A percentile compares a stretch with the other conserved stretches of the same genome.
Evolutionary conservation across 2,329 filamentous ascomycete species (phyloP).

Genomic region (Parasarocladium wereldwijsianum): DNA sequence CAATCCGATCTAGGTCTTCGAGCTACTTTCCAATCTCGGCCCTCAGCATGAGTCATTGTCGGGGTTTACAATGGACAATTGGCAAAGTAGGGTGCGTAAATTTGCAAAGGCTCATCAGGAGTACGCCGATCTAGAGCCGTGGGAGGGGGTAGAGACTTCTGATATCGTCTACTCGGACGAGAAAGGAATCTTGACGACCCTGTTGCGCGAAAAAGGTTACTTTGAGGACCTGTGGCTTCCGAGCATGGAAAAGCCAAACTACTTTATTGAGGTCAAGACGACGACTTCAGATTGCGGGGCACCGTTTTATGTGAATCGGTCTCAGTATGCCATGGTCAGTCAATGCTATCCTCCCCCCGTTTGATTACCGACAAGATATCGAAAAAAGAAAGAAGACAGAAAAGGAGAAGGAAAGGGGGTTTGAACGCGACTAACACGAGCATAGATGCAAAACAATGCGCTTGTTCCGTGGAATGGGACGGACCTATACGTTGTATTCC

Average conservation of each 20-base stretch:
- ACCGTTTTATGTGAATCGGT: conserved; percentile 30
- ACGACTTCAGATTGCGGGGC: conserved; percentile 21
- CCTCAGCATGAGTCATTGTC: conserved; percentile 10
- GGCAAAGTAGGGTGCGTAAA: conserved; percentile 32
- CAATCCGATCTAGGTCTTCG: conserved; percentile 21
- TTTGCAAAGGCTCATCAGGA: conserved; percentile 21
- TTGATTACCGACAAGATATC: neutral
- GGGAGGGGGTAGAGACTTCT: conserved; percentile 26
- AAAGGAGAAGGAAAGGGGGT: neutral
- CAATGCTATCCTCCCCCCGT: neutral
- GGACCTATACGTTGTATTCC: conserved; percentile 23
- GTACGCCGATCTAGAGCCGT: conserved; percentile 23
- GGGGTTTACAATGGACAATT: conserved; percentile 24
- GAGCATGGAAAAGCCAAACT: conserved; percentile 16
- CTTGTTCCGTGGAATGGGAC: conserved; percentile 4
- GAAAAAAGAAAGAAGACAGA: neutral
- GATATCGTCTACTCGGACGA: conserved; percentile 30
- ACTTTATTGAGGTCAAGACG: conserved; percentile 37
- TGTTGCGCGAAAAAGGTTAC: conserved; percentile 20
- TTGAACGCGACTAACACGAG: neutral
- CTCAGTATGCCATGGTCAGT: conserved; percentile 26
- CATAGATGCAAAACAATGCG: conserved; percentile 11
- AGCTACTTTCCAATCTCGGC: conserved; percentile 18
- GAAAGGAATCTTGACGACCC: conserved; percentile 15
- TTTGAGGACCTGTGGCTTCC: conserved; percentile 14